These are phyloP conservation scores for Leishmania lainsoni DNA, from an alignment of 208 protist species.

Conservation along the genomic window DNA sequence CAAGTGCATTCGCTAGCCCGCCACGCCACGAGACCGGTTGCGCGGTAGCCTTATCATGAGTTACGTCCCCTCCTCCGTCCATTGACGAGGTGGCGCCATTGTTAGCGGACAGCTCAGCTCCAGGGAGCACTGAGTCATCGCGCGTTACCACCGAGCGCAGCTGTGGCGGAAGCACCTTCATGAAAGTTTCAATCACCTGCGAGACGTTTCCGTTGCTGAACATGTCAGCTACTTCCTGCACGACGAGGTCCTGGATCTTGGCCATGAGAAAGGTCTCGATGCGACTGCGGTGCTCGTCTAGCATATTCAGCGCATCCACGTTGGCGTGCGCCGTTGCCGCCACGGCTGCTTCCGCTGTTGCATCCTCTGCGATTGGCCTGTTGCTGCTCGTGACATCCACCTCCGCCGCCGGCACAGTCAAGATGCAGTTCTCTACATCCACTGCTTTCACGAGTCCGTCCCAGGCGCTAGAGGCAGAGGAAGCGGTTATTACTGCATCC, in stretches of 20 bases:
- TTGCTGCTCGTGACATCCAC: neutral
- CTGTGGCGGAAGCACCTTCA: slow-evolving; percentile 17
- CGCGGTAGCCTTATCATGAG: neutral
- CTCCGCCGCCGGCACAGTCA: neutral
- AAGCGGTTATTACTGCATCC: slow-evolving; percentile 14
- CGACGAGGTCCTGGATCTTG: slow-evolving; percentile 36
- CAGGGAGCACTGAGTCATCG: neutral
- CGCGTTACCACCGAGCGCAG: slow-evolving; percentile 13
- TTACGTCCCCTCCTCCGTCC: neutral
- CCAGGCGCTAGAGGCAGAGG: neutral
- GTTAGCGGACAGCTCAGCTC: neutral
- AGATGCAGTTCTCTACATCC: neutral
- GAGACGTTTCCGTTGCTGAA: slow-evolving; percentile 62
- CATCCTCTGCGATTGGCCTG: neutral
- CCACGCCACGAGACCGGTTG: slow-evolving; percentile 1
- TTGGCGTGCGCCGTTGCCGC: neutral
- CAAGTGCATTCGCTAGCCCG: neutral
- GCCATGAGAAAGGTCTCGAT: slow-evolving; percentile 15
- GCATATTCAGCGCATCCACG: slow-evolving; percentile 1
- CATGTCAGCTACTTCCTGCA: slow-evolving; percentile 45
- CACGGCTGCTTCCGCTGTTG: neutral
- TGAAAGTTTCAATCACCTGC: slow-evolving; percentile 22
- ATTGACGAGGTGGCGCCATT: neutral
- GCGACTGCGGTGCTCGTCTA: slow-evolving; percentile 1
- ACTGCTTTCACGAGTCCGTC: neutral